Percentiles rank a stretch among this genome's conserved stretches.
Evolutionary conservation across 768 basidiomycete species (phyloP).

Genomic region (Pleurotus sapidus): DNA sequence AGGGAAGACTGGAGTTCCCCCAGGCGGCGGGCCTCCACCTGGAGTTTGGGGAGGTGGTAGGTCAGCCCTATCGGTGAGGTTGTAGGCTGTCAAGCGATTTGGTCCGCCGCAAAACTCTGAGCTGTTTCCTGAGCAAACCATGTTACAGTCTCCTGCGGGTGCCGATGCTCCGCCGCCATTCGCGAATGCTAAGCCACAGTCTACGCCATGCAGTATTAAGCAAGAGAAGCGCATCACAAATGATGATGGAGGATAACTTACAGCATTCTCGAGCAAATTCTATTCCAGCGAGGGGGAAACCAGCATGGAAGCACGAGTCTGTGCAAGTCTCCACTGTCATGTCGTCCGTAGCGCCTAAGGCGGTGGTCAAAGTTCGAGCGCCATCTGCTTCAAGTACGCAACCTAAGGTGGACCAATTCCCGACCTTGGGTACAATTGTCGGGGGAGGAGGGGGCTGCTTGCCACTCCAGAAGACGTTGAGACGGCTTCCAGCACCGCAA

Average conservation of each 20-base stretch:
- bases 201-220: conserved; percentile 23
- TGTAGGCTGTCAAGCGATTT: conserved; percentile 61
- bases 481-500: conserved; percentile 58
- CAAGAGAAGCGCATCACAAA: conserved; percentile 10
- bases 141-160: conserved; percentile 55
- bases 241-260: conserved; percentile 27
- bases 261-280: conserved; percentile 53
- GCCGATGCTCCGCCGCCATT: conserved; percentile 44
- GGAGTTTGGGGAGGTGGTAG: conserved; percentile 35
- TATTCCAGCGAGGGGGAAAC: conserved; percentile 34
- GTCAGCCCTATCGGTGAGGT: conserved; percentile 60
- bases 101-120: conserved; percentile 76
- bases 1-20: conserved; percentile 30
- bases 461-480: conserved; percentile 68
- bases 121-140: conserved; percentile 61
- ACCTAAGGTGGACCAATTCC: conserved; percentile 69
- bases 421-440: conserved; percentile 47
- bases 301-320: conserved; percentile 55
- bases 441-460: conserved; percentile 53
- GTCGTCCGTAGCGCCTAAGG: conserved; percentile 32
- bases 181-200: conserved; percentile 44
- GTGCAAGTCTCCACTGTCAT: conserved; percentile 60
- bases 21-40: conserved; percentile 26
- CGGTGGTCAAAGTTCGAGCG: conserved; percentile 38
- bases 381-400: conserved; percentile 54